These are phyloP conservation scores for Ustilago curta DNA, from an alignment of 1,284 basidiomycete species.

Conservation along the genomic window DNA sequence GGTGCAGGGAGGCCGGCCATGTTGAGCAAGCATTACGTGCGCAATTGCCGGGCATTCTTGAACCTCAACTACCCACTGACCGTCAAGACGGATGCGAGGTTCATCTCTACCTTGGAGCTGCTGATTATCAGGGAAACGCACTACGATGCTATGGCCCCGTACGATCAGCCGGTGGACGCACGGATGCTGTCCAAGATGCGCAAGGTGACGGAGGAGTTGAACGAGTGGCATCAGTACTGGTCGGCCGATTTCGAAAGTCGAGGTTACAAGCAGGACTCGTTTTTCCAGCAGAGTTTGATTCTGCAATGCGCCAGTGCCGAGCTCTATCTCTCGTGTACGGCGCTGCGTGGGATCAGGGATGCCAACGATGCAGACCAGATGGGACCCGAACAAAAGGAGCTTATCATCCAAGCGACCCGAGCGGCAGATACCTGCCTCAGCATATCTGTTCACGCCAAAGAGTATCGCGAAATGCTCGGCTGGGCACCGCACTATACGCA, in stretches of 20 bases:
- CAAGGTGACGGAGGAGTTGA: slow-evolving; percentile 82
- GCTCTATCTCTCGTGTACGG: slow-evolving; percentile 91
- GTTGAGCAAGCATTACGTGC: slow-evolving; percentile 82
- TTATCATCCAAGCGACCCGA: slow-evolving; percentile 93
- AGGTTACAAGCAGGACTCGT: slow-evolving; percentile 83
- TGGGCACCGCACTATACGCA: slow-evolving; percentile 93
- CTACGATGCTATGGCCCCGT: slow-evolving; percentile 84
- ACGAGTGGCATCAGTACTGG: slow-evolving; percentile 89
- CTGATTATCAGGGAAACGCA: slow-evolving; percentile 88
- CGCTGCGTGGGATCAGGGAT: slow-evolving; percentile 76
- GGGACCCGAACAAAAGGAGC: slow-evolving; percentile 89
- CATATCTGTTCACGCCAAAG: slow-evolving; percentile 81
- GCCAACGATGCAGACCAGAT: slow-evolving; percentile 89
- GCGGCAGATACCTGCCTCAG: slow-evolving; percentile 85
- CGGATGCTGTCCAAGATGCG: slow-evolving; percentile 86
- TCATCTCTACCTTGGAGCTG: slow-evolving; percentile 84
- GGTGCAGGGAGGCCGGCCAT: slow-evolving; percentile 90
- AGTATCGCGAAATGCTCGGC: slow-evolving; percentile 81
- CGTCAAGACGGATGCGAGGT: slow-evolving; percentile 86
- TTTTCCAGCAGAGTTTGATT: slow-evolving; percentile 84
- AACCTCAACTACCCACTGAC: slow-evolving; percentile 83
- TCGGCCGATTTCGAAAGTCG: slow-evolving; percentile 80
- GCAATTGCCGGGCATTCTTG: slow-evolving; percentile 83
- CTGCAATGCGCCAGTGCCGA: slow-evolving; percentile 91
- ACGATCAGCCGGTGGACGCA: slow-evolving; percentile 86